Conservation (phyloP, 805 yeast genomes). For the Candida boleticola region DNA sequence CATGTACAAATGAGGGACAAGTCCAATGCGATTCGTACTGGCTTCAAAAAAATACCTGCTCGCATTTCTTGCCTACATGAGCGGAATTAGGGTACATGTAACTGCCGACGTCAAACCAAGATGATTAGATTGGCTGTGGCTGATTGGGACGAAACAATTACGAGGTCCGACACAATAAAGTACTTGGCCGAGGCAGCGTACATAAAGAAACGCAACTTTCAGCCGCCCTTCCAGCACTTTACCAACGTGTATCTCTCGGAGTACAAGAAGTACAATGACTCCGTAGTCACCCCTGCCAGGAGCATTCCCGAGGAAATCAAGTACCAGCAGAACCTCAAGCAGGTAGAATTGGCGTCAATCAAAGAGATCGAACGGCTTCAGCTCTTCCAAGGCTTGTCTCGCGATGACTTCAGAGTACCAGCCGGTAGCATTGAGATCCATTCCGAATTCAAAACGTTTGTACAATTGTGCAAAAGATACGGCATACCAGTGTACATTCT, state of each 20-base stretch:
- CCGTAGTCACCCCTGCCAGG: slow-evolving; percentile 14
- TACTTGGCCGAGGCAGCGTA: slow-evolving; percentile 52
- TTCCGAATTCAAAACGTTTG: slow-evolving; percentile 38
- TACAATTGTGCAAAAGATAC: slow-evolving; percentile 15
- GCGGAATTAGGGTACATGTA: too few relatives aligned
- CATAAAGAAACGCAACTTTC: slow-evolving; percentile 29
- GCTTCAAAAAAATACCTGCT: too few relatives aligned
- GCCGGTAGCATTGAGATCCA: slow-evolving; percentile 37
- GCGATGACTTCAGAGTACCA: slow-evolving; percentile 27
- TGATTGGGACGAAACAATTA: slow-evolving; percentile 71
- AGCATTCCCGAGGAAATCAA: slow-evolving; percentile 40
- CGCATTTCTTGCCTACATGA: too few relatives aligned
- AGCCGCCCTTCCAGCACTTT: slow-evolving; percentile 43
- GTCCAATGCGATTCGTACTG: too few relatives aligned
- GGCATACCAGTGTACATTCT: slow-evolving; percentile 42
- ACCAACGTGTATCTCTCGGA: slow-evolving; percentile 39
- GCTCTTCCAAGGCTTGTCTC: slow-evolving; percentile 43
- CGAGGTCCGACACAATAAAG: slow-evolving; percentile 52
- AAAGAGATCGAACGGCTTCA: slow-evolving; percentile 33
- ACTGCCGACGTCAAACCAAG: too few relatives aligned
- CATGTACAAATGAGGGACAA: too few relatives aligned
- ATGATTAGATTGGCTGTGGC: slow-evolving; percentile 29
- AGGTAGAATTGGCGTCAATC: slow-evolving; percentile 51
- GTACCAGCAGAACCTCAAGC: slow-evolving; percentile 45
- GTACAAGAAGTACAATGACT: slow-evolving; percentile 23